phyloP scores from a whole-genome alignment of 139 green algal species.

The Zygnema cylindricum region DNA sequence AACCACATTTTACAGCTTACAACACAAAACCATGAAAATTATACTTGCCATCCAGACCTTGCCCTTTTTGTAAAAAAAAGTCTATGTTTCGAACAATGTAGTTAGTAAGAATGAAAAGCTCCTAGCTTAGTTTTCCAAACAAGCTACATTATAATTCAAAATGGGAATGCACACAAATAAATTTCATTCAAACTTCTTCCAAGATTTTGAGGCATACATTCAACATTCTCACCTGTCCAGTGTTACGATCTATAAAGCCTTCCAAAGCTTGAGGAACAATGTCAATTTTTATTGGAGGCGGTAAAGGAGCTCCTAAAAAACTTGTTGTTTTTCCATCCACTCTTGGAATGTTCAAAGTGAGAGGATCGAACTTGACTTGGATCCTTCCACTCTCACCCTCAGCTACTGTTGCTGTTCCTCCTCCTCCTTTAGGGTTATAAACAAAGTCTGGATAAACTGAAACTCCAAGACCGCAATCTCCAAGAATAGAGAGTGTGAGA shows the following conservation, averaged over 20 bases:
- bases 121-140: too few relatives aligned
- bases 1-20: too few relatives aligned
- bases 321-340: constrained; percentile 27
- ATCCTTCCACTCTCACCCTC: not conserved
- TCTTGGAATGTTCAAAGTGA: constrained; percentile 48
- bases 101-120: too few relatives aligned
- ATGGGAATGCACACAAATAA: not conserved
- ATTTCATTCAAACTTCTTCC: too few relatives aligned
- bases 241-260: constrained; percentile 44
- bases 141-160: not conserved
- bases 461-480: constrained; percentile 51
- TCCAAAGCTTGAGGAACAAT: constrained; percentile 30
- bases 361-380: constrained; percentile 30
- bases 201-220: too few relatives aligned
- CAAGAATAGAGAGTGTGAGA: constrained; percentile 25
- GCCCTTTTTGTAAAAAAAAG: too few relatives aligned
- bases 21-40: too few relatives aligned
- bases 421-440: constrained; percentile 54
- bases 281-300: constrained; percentile 55
- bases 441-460: constrained; percentile 60
- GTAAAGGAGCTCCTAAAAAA: constrained; percentile 56
- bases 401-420: constrained; percentile 24
- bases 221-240: constrained; percentile 48
- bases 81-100: too few relatives aligned
- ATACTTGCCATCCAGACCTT: too few relatives aligned